A percentile compares a stretch with the other conserved stretches of the same genome.
These are phyloP conservation scores for Eucalyptus marginata DNA, from an alignment of 345 rosid species.

Conservation along the genomic window DNA sequence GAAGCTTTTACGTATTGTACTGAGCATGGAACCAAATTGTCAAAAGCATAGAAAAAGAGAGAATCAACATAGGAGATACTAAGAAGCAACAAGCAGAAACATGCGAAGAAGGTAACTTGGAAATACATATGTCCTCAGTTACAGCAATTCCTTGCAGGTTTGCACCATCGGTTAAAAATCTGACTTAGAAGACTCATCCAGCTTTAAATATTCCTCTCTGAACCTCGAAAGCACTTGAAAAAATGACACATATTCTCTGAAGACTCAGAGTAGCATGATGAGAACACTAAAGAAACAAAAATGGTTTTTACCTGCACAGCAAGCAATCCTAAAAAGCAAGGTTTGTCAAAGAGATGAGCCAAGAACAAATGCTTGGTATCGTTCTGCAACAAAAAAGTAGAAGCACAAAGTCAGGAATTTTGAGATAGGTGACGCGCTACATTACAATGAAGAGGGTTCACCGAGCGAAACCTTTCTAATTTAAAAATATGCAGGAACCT, in stretches of 20 bases:
- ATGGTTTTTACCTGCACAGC: constrained; percentile 47
- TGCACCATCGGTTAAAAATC: background rate
- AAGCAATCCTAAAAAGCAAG: constrained; percentile 90
- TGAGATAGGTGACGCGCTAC: background rate
- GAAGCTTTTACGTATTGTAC: background rate
- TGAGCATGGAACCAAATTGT: background rate
- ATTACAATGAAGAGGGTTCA: background rate
- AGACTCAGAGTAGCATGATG: background rate
- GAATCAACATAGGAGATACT: background rate
- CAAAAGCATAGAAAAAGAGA: background rate
- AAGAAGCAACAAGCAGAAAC: background rate
- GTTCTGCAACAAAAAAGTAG: constrained; percentile 31
- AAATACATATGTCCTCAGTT: background rate
- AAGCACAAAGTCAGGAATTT: background rate
- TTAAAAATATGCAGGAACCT: background rate
- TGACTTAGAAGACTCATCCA: background rate
- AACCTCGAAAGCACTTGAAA: background rate
- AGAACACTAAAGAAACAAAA: background rate
- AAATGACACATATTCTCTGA: background rate
- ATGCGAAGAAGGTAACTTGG: background rate
- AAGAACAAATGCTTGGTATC: constrained; percentile 73
- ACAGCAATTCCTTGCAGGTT: background rate
- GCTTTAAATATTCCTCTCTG: background rate
- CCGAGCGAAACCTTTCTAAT: background rate
- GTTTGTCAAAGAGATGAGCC: constrained; percentile 95